Evolutionary conservation across 768 basidiomycete genomes (phyloP).

Genomic region (Mycena pura): DNA sequence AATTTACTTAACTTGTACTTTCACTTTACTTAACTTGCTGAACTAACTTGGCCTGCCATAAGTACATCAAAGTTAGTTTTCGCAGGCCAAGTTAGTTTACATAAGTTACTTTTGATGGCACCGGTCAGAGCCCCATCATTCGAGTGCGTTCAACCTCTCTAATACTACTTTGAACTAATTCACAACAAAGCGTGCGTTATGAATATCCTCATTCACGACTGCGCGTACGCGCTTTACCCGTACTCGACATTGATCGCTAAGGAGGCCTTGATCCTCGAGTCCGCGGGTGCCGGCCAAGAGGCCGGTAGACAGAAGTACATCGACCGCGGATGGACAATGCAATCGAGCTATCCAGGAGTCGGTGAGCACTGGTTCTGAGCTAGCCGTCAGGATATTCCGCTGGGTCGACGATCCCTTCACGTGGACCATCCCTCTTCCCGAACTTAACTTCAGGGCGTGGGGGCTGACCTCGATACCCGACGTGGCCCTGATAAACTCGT

Average conservation of each 20-base stretch:
- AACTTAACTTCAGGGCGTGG: neutral
- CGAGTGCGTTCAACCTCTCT: slow-evolving; percentile 42
- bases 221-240: slow-evolving; percentile 51
- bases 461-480: neutral
- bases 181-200: slow-evolving; percentile 44
- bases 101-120: no score
- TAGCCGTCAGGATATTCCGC: neutral
- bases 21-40: no score
- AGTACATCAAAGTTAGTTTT: no score
- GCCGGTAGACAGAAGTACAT: slow-evolving; percentile 41
- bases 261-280: slow-evolving; percentile 24
- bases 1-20: no score
- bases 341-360: neutral
- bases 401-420: slow-evolving; percentile 14
- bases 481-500: slow-evolving; percentile 7
- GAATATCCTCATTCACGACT: slow-evolving; percentile 50
- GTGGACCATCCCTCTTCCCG: slow-evolving; percentile 4
- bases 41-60: no score
- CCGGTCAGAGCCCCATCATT: no score
- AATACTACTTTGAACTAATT: neutral
- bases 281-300: neutral
- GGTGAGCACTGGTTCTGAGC: neutral
- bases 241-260: slow-evolving; percentile 44
- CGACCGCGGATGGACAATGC: slow-evolving; percentile 44
- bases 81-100: no score